phyloP scores from a whole-genome alignment of 2,329 filamentous ascomycete species.

The Ilyonectria destructans region DNA sequence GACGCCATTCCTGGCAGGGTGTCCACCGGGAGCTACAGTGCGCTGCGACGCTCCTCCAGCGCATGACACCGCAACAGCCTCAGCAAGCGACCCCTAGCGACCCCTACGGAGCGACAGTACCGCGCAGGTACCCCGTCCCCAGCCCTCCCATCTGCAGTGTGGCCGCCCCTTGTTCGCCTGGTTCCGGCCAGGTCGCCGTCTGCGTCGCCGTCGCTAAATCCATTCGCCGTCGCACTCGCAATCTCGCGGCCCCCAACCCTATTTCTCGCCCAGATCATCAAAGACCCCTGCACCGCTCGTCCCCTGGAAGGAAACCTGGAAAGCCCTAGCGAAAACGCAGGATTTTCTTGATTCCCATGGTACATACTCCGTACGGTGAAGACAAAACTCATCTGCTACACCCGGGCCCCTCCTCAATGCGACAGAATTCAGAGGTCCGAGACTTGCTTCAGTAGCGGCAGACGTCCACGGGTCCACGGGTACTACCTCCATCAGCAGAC shows the following conservation, averaged over 20 bases:
- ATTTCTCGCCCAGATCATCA: conserved; percentile 30
- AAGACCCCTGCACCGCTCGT: conserved; percentile 24
- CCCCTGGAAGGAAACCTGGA: conserved; percentile 3
- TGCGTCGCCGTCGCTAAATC: conserved; percentile 22
- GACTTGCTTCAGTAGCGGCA: conserved; percentile 2
- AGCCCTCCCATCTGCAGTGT: conserved; percentile 1
- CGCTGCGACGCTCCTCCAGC: not conserved
- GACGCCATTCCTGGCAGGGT: not conserved
- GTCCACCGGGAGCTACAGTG: not conserved
- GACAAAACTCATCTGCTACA: conserved; percentile 23
- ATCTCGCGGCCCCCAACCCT: conserved; percentile 33
- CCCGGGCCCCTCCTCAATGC: conserved; percentile 18
- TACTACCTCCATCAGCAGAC: conserved; percentile 19
- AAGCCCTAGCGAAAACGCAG: conserved; percentile 6
- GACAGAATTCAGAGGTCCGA: conserved; percentile 11
- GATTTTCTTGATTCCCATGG: conserved; percentile 5
- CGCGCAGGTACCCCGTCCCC: not conserved
- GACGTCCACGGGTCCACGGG: not conserved
- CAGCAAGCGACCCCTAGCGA: not conserved
- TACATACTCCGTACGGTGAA: too few species aligned
- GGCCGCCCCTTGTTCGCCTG: conserved; percentile 1
- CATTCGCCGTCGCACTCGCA: conserved; percentile 28
- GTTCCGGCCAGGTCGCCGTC: conserved; percentile 6
- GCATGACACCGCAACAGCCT: not conserved
- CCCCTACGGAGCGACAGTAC: conserved; percentile 3